A percentile compares a stretch with the other conserved stretches of the same genome.
Evolutionary conservation across 2,329 filamentous ascomycete species (phyloP).

Genomic region (Diaporthe sp.): DNA sequence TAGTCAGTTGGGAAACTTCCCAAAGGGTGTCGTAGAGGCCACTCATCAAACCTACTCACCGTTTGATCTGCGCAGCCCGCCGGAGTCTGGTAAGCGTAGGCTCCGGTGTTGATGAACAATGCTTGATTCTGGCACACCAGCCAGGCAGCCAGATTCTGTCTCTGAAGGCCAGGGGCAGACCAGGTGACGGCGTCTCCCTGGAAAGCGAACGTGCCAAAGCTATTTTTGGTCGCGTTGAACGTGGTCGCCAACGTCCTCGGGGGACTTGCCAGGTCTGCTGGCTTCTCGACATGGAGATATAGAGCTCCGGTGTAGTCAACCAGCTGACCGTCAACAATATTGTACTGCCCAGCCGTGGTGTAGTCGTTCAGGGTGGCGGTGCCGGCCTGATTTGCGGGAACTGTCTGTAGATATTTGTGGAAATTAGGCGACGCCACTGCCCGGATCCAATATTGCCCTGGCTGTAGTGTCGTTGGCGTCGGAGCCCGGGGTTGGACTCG

Average conservation of each 20-base stretch:
- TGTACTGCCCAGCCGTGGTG: slow-evolving; percentile 67
- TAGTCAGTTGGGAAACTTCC: slow-evolving; percentile 5
- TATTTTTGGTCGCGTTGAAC: slow-evolving; percentile 61
- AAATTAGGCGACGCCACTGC: slow-evolving; percentile 67
- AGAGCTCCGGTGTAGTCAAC: slow-evolving; percentile 54
- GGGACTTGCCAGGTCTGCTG: slow-evolving; percentile 51
- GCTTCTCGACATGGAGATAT: slow-evolving; percentile 59
- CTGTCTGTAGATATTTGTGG: slow-evolving; percentile 64
- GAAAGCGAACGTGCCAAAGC: slow-evolving; percentile 66
- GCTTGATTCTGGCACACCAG: slow-evolving; percentile 63
- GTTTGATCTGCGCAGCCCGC: slow-evolving; percentile 69
- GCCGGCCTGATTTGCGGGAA: slow-evolving; percentile 54
- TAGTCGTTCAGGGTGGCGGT: slow-evolving; percentile 61
- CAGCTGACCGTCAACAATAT: slow-evolving; percentile 65
- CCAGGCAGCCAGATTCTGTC: slow-evolving; percentile 69
- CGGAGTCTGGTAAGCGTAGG: slow-evolving; percentile 68
- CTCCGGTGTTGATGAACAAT: slow-evolving; percentile 68
- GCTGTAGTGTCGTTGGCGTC: slow-evolving; percentile 55
- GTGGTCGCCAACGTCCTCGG: slow-evolving; percentile 60
- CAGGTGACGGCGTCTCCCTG: slow-evolving; percentile 69
- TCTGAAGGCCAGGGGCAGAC: slow-evolving; percentile 56
- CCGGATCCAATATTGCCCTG: slow-evolving; percentile 67
- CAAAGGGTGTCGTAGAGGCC: background rate
- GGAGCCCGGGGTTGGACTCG: slow-evolving; percentile 6
- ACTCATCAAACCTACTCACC: slow-evolving; percentile 47